Base-by-base conservation (phyloP, 2,329 filamentous ascomycete species). In the Colletotrichum sp. region DNA sequence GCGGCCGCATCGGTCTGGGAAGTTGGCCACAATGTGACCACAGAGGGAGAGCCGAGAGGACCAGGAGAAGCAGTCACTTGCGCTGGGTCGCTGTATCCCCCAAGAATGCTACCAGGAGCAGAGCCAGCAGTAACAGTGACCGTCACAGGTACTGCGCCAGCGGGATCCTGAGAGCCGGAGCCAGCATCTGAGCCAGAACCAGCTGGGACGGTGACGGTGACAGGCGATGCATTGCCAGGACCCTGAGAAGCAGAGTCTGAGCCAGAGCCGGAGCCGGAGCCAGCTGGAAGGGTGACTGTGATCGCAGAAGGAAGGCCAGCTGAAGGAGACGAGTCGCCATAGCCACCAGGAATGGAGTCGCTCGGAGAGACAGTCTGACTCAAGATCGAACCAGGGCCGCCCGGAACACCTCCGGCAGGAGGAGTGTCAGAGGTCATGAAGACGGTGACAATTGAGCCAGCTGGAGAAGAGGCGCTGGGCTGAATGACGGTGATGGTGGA, bases 21-120 rank as follows among this genome's bases (percentile, higher is more conserved):
- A 5, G 39, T 24, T 4, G 72, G 72, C 72, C 72, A 75, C 28
- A 75, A 55, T n/a, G 73, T 75, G 6, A 73, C 55, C 16, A 68
- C 70, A 34, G 64, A 64, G 18, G 63, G 63, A 13, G 63, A 34
- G 43, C 32, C 36, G 16, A 43, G 18, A 14, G 63, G 32, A 6
- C 30, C 70, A 26, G 73, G 34, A n/a, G 66, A 18, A n/a, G 34
- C 52, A 68, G 57, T 32, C 10, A 24, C 36, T 14, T 26, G 48
- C 18, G 48, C 52, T 30, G 60, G 30, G 13, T 74, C 71, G 21
- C 60, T 43, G 65, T 74, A 74, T 24, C 74, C 71, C 28, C 74
- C 74, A 8, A 39, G 63, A 14, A 76, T 30, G 18, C n/a, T 55
- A n/a, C 14, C 32, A 3, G 63, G 26, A 14, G 18, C 10, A 21